Evolutionary conservation across 805 yeast species (phyloP).

Genomic region (Cyberlindnera lachancei): DNA sequence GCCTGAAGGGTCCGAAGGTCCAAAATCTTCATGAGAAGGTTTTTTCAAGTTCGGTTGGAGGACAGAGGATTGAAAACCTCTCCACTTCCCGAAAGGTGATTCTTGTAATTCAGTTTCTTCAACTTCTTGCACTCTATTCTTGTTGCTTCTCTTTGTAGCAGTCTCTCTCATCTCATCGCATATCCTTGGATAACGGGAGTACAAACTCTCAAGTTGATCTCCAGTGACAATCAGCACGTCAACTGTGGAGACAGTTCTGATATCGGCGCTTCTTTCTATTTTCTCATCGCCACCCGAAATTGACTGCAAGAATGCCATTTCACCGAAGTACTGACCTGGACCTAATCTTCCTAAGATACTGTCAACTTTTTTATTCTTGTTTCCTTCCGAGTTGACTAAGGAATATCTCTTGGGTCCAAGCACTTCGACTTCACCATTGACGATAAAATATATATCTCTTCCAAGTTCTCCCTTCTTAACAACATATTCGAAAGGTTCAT

Average conservation of each 20-base stretch:
- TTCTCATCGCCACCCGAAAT: slow-evolving; percentile 25
- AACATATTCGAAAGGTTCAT: slow-evolving; percentile 51
- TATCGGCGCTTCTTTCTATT: slow-evolving; percentile 48
- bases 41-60: not conserved
- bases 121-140: slow-evolving; percentile 19
- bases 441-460: slow-evolving; percentile 58
- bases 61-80: slow-evolving; percentile 12
- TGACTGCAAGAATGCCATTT: slow-evolving; percentile 57
- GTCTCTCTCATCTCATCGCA: slow-evolving; percentile 53
- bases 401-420: slow-evolving; percentile 31
- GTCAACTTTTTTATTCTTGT: slow-evolving; percentile 25
- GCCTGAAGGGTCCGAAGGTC: slow-evolving; percentile 1
- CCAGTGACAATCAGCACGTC: slow-evolving; percentile 56
- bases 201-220: slow-evolving; percentile 44
- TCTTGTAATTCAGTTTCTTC: slow-evolving; percentile 7
- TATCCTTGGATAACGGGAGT: slow-evolving; percentile 50
- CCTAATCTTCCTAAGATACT: slow-evolving; percentile 49
- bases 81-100: slow-evolving; percentile 20
- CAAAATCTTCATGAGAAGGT: not conserved
- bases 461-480: slow-evolving; percentile 54
- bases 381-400: slow-evolving; percentile 13
- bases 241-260: slow-evolving; percentile 51
- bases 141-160: slow-evolving; percentile 42
- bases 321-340: slow-evolving; percentile 67
- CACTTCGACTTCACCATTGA: slow-evolving; percentile 67